phyloP scores from a whole-genome alignment of 768 basidiomycete genomes.

The Rhodotorula diobovata region DNA sequence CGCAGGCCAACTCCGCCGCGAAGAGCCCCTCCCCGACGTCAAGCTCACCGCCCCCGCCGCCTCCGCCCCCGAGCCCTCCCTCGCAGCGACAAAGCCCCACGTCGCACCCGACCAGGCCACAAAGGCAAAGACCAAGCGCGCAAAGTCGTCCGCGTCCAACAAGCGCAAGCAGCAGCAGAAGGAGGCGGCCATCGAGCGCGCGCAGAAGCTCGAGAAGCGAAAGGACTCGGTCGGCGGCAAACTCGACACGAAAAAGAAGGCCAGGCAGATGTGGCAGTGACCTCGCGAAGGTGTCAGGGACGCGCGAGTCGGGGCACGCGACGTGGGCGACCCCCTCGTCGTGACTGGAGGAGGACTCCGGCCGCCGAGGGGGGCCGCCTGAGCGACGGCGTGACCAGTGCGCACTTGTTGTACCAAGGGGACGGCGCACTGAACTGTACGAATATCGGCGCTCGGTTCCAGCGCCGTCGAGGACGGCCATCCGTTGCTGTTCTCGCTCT shows the following conservation, averaged over 20 bases:
- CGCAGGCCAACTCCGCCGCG: slow-evolving; percentile 10
- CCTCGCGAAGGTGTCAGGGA: too few relatives aligned
- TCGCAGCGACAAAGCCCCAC: slow-evolving; percentile 26
- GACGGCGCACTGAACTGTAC: not conserved
- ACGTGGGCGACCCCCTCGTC: too few relatives aligned
- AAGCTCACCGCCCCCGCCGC: not conserved
- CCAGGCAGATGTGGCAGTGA: slow-evolving; percentile 20
- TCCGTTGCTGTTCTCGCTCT: too few relatives aligned
- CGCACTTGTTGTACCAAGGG: not conserved
- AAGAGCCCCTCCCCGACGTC: slow-evolving; percentile 8
- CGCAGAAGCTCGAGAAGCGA: slow-evolving; percentile 28
- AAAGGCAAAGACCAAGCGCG: slow-evolving; percentile 20
- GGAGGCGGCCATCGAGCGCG: slow-evolving; percentile 19
- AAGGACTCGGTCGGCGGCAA: slow-evolving; percentile 8
- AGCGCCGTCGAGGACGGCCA: too few relatives aligned
- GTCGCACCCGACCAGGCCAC: slow-evolving; percentile 22
- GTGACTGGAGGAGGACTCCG: too few relatives aligned
- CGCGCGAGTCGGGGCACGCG: too few relatives aligned
- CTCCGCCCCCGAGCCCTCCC: slow-evolving; percentile 6
- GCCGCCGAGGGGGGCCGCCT: too few relatives aligned
- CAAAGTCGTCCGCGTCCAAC: slow-evolving; percentile 7
- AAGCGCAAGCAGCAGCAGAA: slow-evolving; percentile 9
- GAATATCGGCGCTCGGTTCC: too few relatives aligned
- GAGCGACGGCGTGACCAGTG: not conserved
- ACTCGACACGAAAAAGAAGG: slow-evolving; percentile 28